Evolutionary conservation across 306 rosid genomes (phyloP), one percentile per base, ranked within the genome.

Genomic region (Sindora glabra): DNA sequence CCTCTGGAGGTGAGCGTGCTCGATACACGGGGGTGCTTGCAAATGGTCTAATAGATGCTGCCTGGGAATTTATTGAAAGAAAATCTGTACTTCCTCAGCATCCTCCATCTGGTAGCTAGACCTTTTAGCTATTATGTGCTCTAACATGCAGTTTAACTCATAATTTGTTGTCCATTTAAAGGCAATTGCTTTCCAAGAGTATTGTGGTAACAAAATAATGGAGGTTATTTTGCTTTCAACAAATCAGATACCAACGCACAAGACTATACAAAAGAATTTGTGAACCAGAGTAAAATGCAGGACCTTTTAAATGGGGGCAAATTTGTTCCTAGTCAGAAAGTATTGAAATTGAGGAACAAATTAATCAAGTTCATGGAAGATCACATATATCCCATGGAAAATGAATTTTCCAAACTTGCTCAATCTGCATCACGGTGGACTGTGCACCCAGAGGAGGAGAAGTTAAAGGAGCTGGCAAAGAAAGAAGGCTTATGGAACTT

Each of bases 401-500:
- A 77, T 55, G 95, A 89, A 58, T 92, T 92, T 74, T 45, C 49
- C 62, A 74, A 89, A 78, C 97, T 84, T 68, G 83, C 99, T 30
- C 85, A 74, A 39, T 86, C 95, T 63, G 64, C 67, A 60, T 79
- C 74, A 34, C 95, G 99, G 13, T 92, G 99, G 97, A 89, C 89
- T 13, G 70, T 86, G 76, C 99, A 89, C 69, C 97, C 97, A 24
- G 85, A 51, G 48, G 99, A 92, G 81, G 95, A 92, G 80, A 80
- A 84, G 64, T 74, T 92, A 56, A 92, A 92, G 83, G 90, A 84
- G 62, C 38, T 89, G 3, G 99, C 99, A 33, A 92, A 77, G 77
- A 92, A 80, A 72, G 94, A 84, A 86, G 99, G 99, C 77, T 69
- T 89, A 49, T 92, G 99, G 99, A 92, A 89, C 81, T 73, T 92